A percentile compares a stretch with the other conserved stretches of the same genome.
Conservation (phyloP, 2,329 filamentous ascomycete species). For the Myriosclerotinia curreyana region DNA sequence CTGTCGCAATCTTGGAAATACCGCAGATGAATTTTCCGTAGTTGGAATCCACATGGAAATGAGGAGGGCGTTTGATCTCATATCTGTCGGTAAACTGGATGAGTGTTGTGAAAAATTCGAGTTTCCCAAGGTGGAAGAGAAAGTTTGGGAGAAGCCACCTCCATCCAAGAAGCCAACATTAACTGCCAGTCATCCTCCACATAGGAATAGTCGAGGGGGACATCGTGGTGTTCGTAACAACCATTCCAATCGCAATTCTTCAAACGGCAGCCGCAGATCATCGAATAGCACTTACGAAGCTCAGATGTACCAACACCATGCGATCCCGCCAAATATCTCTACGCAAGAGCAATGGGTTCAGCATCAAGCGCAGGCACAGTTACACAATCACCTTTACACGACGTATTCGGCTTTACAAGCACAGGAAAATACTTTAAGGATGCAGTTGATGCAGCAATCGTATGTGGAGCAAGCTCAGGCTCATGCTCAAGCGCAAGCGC, state of each 20-base stretch:
- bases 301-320: constrained; percentile 30
- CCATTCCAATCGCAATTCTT: constrained; percentile 33
- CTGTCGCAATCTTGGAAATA: constrained; percentile 87
- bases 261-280: constrained; percentile 36
- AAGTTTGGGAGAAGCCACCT: constrained; percentile 54
- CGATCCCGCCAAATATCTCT: constrained; percentile 30
- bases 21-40: constrained; percentile 92
- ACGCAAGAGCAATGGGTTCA: constrained; percentile 39
- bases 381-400: constrained; percentile 41
- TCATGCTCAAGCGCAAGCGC: constrained; percentile 42
- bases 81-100: constrained; percentile 73
- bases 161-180: constrained; percentile 51
- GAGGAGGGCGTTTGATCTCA: constrained; percentile 78
- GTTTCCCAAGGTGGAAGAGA: constrained; percentile 72
- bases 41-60: constrained; percentile 87
- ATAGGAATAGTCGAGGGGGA: constrained; percentile 34
- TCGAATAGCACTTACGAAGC: constrained; percentile 38
- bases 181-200: constrained; percentile 56
- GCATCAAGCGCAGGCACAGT: constrained; percentile 38
- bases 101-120: constrained; percentile 85
- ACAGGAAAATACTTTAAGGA: constrained; percentile 47
- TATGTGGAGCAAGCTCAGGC: constrained; percentile 44
- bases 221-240: constrained; percentile 34
- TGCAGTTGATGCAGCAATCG: constrained; percentile 48
- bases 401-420: constrained; percentile 43